Evolutionary conservation across 768 basidiomycete species (phyloP), one percentile per base, ranked within the genome.

Genomic region (Xerocomellus amylosporus): DNA sequence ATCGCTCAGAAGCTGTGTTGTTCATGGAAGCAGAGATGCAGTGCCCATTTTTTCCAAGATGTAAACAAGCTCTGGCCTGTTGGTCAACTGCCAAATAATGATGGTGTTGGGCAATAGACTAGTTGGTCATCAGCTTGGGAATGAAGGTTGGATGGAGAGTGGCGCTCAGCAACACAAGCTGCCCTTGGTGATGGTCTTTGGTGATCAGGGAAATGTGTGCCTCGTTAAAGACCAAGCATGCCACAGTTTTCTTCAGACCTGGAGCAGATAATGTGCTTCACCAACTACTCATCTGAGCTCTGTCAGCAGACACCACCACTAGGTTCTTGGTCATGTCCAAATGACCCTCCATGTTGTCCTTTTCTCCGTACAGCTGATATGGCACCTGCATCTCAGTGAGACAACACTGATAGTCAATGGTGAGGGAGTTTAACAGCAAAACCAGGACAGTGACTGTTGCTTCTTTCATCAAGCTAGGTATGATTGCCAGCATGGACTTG

Each of bases 191-290:
- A 24, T 58, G 69, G 12, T 30, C n/a, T 0, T 45, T 24, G 12
- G 53, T 48, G 0, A 54, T 49, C 5, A 61, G 3, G 0, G 58
- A 56, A 8, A 63, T 53, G 10, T 67, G 63, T 6, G 58, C 59
- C 38, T 71, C 66, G n/a, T 71, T 65, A 1, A 70, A 38, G 0
- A 70, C 41, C 0, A 46, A 17, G 0, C 60, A 52, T 0, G 50
- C 36, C 0, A 71, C 46, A 0, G 33, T 24, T 5, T 41, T 52
- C 30, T 31, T 9, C 10, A 10, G 30, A 10, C 30, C 30, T 2
- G 10, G 30, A 31, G 2, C 10, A 12, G 30, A 9, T 9, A 70
- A 30, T 9, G 51, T 39, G 5, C 48, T n/a, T 10, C 17, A 4
- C 59, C 60, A 73, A 0, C n/a, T 6, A 2, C 12, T 7, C 1